phyloP scores from a whole-genome alignment of 2,329 filamentous ascomycete species.

The Bipolaris gigantea region DNA sequence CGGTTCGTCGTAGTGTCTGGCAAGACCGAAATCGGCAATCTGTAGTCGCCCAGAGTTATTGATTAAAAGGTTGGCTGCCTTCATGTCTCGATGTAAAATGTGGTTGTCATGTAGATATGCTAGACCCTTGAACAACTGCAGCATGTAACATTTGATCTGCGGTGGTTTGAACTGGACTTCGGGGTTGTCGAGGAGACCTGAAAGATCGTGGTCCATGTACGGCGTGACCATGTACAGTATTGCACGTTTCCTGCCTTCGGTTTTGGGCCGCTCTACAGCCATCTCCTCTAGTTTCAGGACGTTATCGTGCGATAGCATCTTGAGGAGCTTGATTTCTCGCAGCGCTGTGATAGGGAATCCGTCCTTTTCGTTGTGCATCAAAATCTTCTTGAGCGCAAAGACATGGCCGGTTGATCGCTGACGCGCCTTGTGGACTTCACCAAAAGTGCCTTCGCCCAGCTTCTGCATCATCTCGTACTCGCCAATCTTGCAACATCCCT shows the following conservation, averaged over 20 bases:
- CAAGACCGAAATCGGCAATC: slow-evolving; percentile 96
- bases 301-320: slow-evolving; percentile 90
- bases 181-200: slow-evolving; percentile 92
- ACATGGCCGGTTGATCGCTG: slow-evolving; percentile 73
- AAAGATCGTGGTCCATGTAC: slow-evolving; percentile 99
- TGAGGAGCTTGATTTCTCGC: slow-evolving; percentile 95
- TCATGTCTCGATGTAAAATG: slow-evolving; percentile 97
- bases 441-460: slow-evolving; percentile 94
- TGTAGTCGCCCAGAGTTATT: slow-evolving; percentile 91
- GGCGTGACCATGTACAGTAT: slow-evolving; percentile 99
- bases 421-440: slow-evolving; percentile 89
- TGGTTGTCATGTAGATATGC: slow-evolving; percentile 81
- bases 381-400: slow-evolving; percentile 94
- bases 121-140: slow-evolving; percentile 87
- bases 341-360: slow-evolving; percentile 99
- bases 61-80: slow-evolving; percentile 95
- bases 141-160: slow-evolving; percentile 97
- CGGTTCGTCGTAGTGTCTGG: slow-evolving; percentile 86
- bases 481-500: slow-evolving; percentile 79
- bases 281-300: slow-evolving; percentile 89
- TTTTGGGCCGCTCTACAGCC: slow-evolving; percentile 78
- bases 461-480: slow-evolving; percentile 81
- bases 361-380: slow-evolving; percentile 99
- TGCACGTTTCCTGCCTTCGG: slow-evolving; percentile 61
- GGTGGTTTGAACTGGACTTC: slow-evolving; percentile 82